phyloP scores from a whole-genome alignment of 139 green algal genomes.

The Chlamydomonas schloesseri region DNA sequence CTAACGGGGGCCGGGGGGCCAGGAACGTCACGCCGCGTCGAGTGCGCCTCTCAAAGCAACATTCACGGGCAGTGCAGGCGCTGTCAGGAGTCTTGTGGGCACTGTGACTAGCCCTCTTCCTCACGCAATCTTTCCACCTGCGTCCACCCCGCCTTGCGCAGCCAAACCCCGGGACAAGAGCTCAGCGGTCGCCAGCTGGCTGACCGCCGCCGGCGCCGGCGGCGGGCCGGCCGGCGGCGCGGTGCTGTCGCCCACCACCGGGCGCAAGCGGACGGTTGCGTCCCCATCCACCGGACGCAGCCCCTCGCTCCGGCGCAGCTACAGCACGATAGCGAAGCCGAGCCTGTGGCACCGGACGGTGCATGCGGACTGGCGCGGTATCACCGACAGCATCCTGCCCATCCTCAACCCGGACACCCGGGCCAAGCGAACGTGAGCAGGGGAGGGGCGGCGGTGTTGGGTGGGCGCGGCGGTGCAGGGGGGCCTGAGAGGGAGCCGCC shows the following conservation, averaged over 20 bases:
- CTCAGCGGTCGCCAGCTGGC: not conserved
- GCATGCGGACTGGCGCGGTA: not conserved
- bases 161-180: not conserved
- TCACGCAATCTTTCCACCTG: no score
- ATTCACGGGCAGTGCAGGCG: no score
- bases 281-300: no score
- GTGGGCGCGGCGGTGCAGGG: not conserved
- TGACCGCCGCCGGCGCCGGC: no score
- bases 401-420: conserved; percentile 3
- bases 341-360: conserved; percentile 1
- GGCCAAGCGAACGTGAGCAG: not conserved
- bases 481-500: no score
- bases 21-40: no score
- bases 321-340: not conserved
- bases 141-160: no score
- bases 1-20: not conserved
- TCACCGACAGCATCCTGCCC: conserved; percentile 14
- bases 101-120: no score
- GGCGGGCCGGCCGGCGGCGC: not conserved
- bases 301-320: not conserved
- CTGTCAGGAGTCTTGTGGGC: not conserved
- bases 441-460: no score
- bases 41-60: no score
- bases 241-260: no score
- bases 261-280: no score